phyloP scores from a whole-genome alignment of 2,329 filamentous ascomycete species.

The Fusarium sp. region DNA sequence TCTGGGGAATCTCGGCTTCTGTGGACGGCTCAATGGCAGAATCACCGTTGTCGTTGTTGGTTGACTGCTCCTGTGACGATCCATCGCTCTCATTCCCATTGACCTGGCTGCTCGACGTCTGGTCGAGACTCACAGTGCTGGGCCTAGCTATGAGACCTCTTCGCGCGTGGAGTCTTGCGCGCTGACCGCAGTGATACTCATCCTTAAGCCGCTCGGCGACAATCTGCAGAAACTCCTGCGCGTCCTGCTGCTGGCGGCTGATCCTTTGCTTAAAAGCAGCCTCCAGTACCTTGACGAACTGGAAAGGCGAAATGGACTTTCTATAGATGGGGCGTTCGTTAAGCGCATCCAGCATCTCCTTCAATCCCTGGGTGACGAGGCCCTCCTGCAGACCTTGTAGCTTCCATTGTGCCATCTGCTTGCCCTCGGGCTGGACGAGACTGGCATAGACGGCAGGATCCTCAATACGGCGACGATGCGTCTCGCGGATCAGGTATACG shows the following conservation, averaged over 20 bases:
- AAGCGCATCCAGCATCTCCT: conserved; percentile 88
- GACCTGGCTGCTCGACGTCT: conserved; percentile 35
- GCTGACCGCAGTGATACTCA: conserved; percentile 86
- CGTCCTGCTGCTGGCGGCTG: conserved; percentile 94
- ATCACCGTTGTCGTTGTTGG: conserved; percentile 19
- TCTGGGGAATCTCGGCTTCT: conserved; percentile 32
- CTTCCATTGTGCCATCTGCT: conserved; percentile 64
- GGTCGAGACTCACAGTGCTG: conserved; percentile 20
- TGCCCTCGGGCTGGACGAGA: conserved; percentile 59
- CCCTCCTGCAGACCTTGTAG: conserved; percentile 76
- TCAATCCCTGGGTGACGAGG: conserved; percentile 83
- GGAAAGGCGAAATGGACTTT: conserved; percentile 89
- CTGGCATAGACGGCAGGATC: conserved; percentile 76
- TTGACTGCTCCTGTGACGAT: conserved; percentile 14
- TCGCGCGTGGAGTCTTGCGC: conserved; percentile 69
- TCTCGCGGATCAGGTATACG: conserved; percentile 89
- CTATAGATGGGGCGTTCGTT: conserved; percentile 93
- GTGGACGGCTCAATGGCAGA: conserved; percentile 40
- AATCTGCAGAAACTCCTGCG: conserved; percentile 95
- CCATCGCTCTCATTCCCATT: conserved; percentile 27
- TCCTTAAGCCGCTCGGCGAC: conserved; percentile 91
- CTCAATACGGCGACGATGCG: conserved; percentile 82
- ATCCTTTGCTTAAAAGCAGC: conserved; percentile 87
- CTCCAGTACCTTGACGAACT: conserved; percentile 84
- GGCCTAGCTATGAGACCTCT: conserved; percentile 35